Conservation (phyloP, 2,329 filamentous ascomycete species). For the Colletotrichum lentis region DNA sequence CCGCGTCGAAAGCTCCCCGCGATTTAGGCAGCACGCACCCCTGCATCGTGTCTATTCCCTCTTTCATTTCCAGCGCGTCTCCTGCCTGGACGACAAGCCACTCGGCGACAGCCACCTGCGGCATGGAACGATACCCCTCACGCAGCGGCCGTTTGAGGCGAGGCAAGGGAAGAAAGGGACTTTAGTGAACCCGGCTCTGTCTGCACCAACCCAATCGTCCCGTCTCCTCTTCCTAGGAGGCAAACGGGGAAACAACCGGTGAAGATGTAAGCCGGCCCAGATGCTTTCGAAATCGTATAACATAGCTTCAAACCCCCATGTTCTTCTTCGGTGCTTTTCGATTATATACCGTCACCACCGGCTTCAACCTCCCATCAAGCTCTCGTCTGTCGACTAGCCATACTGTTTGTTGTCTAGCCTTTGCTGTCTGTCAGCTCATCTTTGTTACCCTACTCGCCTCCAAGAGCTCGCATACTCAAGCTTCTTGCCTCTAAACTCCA, state of each 20-base stretch:
- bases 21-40: conserved; percentile 37
- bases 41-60: conserved; percentile 14
- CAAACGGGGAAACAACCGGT: neutral
- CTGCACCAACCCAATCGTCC: neutral
- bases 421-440: neutral
- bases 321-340: neutral
- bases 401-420: neutral
- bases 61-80: conserved; percentile 26
- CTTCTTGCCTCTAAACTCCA: neutral
- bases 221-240: neutral
- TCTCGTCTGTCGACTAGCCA: conserved; percentile 11
- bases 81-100: conserved; percentile 19
- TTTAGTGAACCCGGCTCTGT: conserved; percentile 3
- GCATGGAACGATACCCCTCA: neutral
- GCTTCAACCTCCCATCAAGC: neutral
- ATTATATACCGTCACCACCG: too few relatives aligned
- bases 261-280: neutral
- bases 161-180: neutral
- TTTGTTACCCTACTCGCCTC: neutral
- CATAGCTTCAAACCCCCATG: conserved; percentile 16
- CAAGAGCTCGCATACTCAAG: neutral
- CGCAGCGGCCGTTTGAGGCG: neutral
- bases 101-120: conserved; percentile 6
- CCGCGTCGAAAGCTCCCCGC: conserved; percentile 28
- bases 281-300: conserved; percentile 23